Evolutionary conservation across 805 yeast species (phyloP).

Genomic region (Blastobotrys muscicola): DNA sequence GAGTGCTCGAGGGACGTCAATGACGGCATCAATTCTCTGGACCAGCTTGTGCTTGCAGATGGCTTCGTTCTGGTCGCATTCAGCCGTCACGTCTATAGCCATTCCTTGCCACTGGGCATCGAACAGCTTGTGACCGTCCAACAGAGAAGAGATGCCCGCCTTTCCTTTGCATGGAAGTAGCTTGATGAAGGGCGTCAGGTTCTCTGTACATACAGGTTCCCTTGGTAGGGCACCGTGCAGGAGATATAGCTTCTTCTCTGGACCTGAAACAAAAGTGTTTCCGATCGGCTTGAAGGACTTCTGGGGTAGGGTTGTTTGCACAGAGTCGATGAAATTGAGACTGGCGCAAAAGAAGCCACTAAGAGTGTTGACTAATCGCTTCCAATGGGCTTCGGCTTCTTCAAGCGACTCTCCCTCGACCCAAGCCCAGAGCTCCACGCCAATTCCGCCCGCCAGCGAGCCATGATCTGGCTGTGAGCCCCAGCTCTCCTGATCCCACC

Average conservation of each 20-base stretch:
- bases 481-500: constrained; percentile 89
- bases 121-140: constrained; percentile 80
- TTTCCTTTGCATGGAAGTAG: constrained; percentile 86
- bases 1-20: constrained; percentile 60
- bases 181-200: constrained; percentile 86
- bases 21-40: constrained; percentile 61
- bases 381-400: constrained; percentile 61
- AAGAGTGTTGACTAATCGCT: constrained; percentile 55
- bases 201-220: constrained; percentile 95
- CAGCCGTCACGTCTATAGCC: constrained; percentile 69
- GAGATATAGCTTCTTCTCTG: constrained; percentile 30
- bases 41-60: constrained; percentile 31
- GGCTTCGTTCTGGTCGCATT: constrained; percentile 31
- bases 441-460: constrained; percentile 74
- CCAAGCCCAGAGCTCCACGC: constrained; percentile 87
- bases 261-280: constrained; percentile 14
- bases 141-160: constrained; percentile 73
- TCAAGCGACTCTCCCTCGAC: constrained; percentile 52
- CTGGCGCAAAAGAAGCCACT: constrained; percentile 96
- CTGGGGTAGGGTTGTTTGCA: constrained; percentile 64
- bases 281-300: constrained; percentile 29
- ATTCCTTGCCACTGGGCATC: constrained; percentile 92
- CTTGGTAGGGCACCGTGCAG: constrained; percentile 84
- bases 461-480: constrained; percentile 75
- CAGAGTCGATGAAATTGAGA: constrained; percentile 72